Conservation (phyloP, 208 protist genomes). For the Trichomonas tenax region DNA sequence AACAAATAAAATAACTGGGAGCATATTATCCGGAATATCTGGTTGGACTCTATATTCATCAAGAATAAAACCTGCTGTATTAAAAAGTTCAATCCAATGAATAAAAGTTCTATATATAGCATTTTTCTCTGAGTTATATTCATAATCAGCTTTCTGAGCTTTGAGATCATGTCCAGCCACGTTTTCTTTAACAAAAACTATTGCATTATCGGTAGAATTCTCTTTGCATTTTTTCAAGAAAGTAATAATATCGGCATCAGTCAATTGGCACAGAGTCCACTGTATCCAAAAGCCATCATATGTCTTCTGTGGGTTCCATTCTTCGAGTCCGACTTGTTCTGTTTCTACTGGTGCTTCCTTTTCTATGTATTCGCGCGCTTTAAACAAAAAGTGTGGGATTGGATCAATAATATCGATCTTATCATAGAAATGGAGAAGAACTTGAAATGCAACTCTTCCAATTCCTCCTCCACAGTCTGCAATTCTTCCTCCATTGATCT, state of each 20-base stretch:
- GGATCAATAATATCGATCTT: constrained; percentile 3
- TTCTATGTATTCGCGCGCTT: background rate
- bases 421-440: background rate
- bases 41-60: background rate
- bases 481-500: background rate
- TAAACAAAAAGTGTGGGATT: constrained; percentile 1
- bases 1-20: background rate
- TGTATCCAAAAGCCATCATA: background rate
- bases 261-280: background rate
- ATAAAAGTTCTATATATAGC: background rate
- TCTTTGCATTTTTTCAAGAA: background rate
- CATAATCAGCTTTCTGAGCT: background rate
- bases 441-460: background rate
- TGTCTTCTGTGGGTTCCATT: background rate
- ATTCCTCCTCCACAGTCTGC: constrained; percentile 2
- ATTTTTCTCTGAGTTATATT: background rate
- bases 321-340: constrained; percentile 7
- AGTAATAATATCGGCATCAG: background rate
- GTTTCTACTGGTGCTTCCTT: background rate
- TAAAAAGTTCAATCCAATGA: background rate
- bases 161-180: background rate
- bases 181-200: constrained; percentile 5
- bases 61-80: background rate
- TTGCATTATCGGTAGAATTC: background rate
- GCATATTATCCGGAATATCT: background rate